Evolutionary conservation across 371 early-diverging fungal species (phyloP), one percentile per base, ranked within the genome.

Genomic region (Mucor circinelloides): DNA sequence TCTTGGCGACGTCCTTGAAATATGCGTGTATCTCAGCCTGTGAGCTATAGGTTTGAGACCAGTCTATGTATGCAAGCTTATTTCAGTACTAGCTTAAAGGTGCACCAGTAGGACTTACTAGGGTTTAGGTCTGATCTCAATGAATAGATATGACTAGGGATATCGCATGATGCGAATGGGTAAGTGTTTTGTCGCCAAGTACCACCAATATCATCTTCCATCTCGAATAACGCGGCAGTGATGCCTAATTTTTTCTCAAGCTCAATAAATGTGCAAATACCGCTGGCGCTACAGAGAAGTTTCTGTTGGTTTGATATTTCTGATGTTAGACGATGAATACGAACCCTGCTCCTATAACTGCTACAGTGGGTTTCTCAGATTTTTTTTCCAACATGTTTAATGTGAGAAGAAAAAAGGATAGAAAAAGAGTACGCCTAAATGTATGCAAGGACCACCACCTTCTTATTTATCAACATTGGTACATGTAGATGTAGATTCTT

Each of bases 181-280:
- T 89, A 89, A 0, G 68, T 83, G 69, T 88, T 90, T 23, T 71
- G 60, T 60, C 71, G 74, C 90, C 90, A 90, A 5, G 87, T 87
- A 8, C 90, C 90, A 1, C 88, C 89, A 21, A 89, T 68, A 27
- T 82, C 85, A 2, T 72, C 68, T 17, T 76, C 74, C 46, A 77
- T 73, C 57, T 90, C 90, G 71, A 83, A 88, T 19, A 90, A 68
- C 21, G 73, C 71, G 55, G 70, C 76, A 54, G 59, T 76, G 34
- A 85, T 67, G 25, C 82, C 79, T 46, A 88, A 60, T 50, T 85
- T 65, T n/a, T 80, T 76, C 67, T 83, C 68, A 1, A 87, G 69
- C 21, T 83, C 78, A 44, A 87, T 80, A 1, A 80, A 86, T 9
- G 89, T 84, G 68, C 84, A 83, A n/a, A 89, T 71, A n/a, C 90